Evolutionary conservation across 495 filamentous ascomycete species (phyloP), one percentile per base, ranked within the genome.

Genomic region (Penicillium roqueforti): DNA sequence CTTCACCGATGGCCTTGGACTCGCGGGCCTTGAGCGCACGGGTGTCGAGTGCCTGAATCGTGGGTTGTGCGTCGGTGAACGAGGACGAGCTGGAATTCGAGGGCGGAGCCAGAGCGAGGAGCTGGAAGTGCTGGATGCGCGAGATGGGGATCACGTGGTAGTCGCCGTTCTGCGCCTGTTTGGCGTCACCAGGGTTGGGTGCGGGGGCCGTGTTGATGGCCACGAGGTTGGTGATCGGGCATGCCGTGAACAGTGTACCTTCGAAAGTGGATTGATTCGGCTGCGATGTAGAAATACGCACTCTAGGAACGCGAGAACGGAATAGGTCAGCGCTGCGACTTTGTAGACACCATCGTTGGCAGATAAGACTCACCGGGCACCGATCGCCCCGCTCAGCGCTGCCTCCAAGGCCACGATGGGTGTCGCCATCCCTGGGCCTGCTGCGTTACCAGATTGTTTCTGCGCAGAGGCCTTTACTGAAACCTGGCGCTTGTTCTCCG

Each of bases 221-320:
- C 51, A 89, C 71, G 19, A 86, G 76, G 67, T 84, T 84, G 47
- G 83, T 85, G 62, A 83, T 74, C 31, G 84, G 81, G 63, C 80
- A 83, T 47, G 80, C 80, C n/a, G 86, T 84, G 66, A 82, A 87
- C 44, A 89, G 75, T 14, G 74, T 82, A 51, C 86, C 86, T 67
- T 87, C 83, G 47, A 82, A 67, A 28, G 71, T 82, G 47, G 71
- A 63, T 32, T 62, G 70, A 29, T 69, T 72, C 36, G 79, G 71
- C 23, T 78, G 71, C 29, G 77, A 76, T 34, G 83, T 86, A 29
- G 76, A 81, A 57, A 88, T 65, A 57, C 79, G 82, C 54, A 89
- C 73, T 39, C 86, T 88, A 59, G 20, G 20, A 37, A 47, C 55
- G 34, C 31, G 25, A 34, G 36, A 49, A 22, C 44, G 46, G 29